Conservation (phyloP, 306 rosid genomes). For the Arachis hypogaea region DNA sequence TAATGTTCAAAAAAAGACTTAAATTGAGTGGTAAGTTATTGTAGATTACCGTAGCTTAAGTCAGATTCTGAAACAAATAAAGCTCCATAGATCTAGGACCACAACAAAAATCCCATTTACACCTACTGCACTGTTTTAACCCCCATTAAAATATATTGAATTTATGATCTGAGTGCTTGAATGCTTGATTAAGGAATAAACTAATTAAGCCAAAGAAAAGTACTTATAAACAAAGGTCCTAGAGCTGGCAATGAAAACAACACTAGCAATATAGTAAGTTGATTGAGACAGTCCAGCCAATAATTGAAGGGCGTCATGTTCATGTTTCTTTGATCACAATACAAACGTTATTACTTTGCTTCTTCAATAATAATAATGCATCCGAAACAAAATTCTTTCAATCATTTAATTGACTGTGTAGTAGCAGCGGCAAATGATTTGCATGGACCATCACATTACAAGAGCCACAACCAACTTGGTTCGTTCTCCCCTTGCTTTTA, state of each 20-base stretch:
- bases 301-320: not conserved
- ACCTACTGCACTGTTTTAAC: not conserved
- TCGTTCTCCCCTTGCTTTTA: not conserved
- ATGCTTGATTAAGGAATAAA: not conserved
- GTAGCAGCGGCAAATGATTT: slow-evolving; percentile 18
- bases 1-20: not conserved
- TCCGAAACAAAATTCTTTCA: slow-evolving; percentile 26
- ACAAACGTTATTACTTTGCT: not conserved
- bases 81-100: not conserved
- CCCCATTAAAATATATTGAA: not conserved
- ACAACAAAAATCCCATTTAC: not conserved
- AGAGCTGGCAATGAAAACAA: not conserved
- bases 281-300: slow-evolving; percentile 11
- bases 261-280: not conserved
- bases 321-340: slow-evolving; percentile 20
- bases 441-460: slow-evolving; percentile 20
- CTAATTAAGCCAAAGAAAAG: not conserved
- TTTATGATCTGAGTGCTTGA: not conserved
- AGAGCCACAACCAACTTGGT: slow-evolving; percentile 12
- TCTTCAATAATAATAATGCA: slow-evolving; percentile 6
- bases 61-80: not conserved
- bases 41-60: not conserved
- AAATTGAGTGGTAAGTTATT: not conserved
- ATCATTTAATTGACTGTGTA: slow-evolving; percentile 23
- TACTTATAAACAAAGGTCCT: not conserved